phyloP scores from a whole-genome alignment of 2,329 filamentous ascomycete genomes.

The Ascochyta fabae region DNA sequence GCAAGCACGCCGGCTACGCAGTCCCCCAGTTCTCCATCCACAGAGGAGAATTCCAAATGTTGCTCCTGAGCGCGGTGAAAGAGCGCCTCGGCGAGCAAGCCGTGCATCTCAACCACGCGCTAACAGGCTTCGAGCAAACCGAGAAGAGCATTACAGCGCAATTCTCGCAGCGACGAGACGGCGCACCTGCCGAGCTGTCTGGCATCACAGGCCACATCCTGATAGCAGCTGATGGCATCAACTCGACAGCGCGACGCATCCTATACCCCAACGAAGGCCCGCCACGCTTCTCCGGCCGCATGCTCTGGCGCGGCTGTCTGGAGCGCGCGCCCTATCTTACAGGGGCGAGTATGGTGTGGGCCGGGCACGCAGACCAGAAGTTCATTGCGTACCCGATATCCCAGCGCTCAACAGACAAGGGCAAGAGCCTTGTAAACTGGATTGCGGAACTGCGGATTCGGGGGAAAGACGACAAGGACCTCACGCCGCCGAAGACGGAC shows the following conservation, averaged over 20 bases:
- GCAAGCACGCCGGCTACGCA: conserved; percentile 50
- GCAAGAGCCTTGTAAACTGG: conserved; percentile 55
- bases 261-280: conserved; percentile 55
- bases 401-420: conserved; percentile 43
- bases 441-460: conserved; percentile 55
- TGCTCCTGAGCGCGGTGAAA: conserved; percentile 52
- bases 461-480: conserved; percentile 51
- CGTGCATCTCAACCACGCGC: conserved; percentile 51
- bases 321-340: conserved; percentile 52
- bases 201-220: conserved; percentile 45
- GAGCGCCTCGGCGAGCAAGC: conserved; percentile 49
- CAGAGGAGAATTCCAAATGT: conserved; percentile 55
- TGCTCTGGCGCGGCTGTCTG: conserved; percentile 55
- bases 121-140: conserved; percentile 48
- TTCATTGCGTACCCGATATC: conserved; percentile 58
- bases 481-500: conserved; percentile 54
- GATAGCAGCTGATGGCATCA: conserved; percentile 56
- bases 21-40: conserved; percentile 56
- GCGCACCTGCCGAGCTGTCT: conserved; percentile 35
- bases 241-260: conserved; percentile 50
- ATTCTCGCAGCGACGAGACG: conserved; percentile 42
- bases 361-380: conserved; percentile 56
- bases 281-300: conserved; percentile 55
- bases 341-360: conserved; percentile 55
- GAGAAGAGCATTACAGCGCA: conserved; percentile 48